phyloP scores from a whole-genome alignment of 768 basidiomycete species.

The Suillus bovinus region DNA sequence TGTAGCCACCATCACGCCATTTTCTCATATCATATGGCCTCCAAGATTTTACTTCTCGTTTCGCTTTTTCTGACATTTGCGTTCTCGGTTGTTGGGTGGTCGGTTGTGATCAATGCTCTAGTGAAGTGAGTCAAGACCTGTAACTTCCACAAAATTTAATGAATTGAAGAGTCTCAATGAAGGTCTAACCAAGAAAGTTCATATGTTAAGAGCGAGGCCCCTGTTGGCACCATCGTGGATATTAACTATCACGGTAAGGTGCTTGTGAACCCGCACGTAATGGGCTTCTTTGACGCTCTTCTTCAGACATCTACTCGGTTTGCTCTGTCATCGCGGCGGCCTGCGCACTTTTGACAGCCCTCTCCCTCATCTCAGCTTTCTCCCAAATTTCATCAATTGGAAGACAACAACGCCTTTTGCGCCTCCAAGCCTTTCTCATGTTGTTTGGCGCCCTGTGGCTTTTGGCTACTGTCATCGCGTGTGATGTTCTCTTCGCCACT shows the following conservation, averaged over 20 bases:
- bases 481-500: slow-evolving; percentile 44
- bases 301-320: slow-evolving; percentile 38
- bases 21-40: not conserved
- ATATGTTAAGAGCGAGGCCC: not conserved
- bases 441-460: slow-evolving; percentile 45
- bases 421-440: slow-evolving; percentile 34
- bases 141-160: not conserved
- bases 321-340: slow-evolving; percentile 37
- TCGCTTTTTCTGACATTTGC: slow-evolving; percentile 31
- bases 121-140: slow-evolving; percentile 12
- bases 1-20: not conserved
- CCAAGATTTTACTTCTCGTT: slow-evolving; percentile 10
- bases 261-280: not conserved
- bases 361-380: slow-evolving; percentile 28
- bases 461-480: slow-evolving; percentile 46
- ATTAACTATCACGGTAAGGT: slow-evolving; percentile 2
- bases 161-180: not conserved
- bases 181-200: slow-evolving; percentile 11
- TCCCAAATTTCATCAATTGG: slow-evolving; percentile 15
- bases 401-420: slow-evolving; percentile 16
- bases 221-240: not conserved
- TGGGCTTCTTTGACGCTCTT: not conserved
- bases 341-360: slow-evolving; percentile 31
- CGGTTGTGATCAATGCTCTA: slow-evolving; percentile 11
- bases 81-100: slow-evolving; percentile 23